Percentiles rank a stretch among this genome's conserved stretches.
These are phyloP conservation scores for Hibiscus syriacus DNA, from an alignment of 345 rosid genomes.

Conservation along the genomic window DNA sequence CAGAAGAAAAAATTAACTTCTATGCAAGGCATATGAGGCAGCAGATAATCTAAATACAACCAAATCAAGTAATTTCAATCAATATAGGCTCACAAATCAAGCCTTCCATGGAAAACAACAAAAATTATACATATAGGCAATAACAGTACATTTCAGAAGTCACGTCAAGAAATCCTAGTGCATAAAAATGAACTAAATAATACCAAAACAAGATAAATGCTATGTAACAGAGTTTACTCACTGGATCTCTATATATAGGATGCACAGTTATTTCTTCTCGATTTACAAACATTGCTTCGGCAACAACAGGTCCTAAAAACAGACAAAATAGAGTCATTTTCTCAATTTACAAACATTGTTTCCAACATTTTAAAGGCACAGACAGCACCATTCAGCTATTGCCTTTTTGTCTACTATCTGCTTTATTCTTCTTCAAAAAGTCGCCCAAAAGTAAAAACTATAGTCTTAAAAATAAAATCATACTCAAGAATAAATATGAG, in stretches of 20 bases:
- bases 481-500: background rate
- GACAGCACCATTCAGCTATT: background rate
- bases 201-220: background rate
- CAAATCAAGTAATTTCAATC: background rate
- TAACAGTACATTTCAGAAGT: background rate
- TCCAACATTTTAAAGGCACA: background rate
- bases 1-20: background rate
- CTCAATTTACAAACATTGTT: background rate
- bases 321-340: conserved; percentile 7
- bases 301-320: conserved; percentile 79
- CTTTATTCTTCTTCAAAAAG: background rate
- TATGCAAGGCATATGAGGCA: background rate
- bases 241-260: conserved; percentile 93
- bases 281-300: conserved; percentile 92
- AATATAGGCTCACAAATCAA: background rate
- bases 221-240: conserved; percentile 26
- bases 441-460: background rate
- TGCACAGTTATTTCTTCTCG: conserved; percentile 77
- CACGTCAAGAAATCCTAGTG: background rate
- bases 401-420: background rate
- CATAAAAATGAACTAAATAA: background rate
- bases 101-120: background rate
- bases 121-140: background rate
- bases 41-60: background rate
- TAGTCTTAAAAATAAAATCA: background rate